Evolutionary conservation across 2,329 filamentous ascomycete species (phyloP).

Genomic region (Colletotrichum magnum): DNA sequence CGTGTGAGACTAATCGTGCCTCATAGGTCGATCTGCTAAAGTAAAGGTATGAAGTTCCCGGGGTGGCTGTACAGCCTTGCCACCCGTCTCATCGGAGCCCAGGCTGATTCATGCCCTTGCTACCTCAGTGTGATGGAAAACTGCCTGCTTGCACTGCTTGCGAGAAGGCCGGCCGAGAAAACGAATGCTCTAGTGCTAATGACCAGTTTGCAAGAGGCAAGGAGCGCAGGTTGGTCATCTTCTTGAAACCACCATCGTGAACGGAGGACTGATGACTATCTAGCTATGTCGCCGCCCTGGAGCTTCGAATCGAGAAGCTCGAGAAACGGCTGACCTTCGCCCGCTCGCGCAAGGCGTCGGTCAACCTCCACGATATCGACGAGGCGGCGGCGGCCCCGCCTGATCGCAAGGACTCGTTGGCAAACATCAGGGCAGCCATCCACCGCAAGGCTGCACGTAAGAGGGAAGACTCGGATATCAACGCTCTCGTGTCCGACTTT

Average conservation of each 20-base stretch:
- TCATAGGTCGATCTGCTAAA: constrained; percentile 83
- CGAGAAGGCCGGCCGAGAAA: constrained; percentile 88
- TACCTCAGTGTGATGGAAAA: constrained; percentile 86
- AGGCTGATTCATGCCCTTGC: constrained; percentile 26
- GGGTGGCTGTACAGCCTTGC: background rate
- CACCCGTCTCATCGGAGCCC: background rate
- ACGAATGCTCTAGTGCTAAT: constrained; percentile 92
- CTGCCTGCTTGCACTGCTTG: constrained; percentile 95
- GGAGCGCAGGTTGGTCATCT: constrained; percentile 78
- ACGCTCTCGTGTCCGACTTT: constrained; percentile 93
- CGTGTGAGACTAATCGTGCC: constrained; percentile 39
- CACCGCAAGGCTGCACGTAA: constrained; percentile 75
- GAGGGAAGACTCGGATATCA: constrained; percentile 87
- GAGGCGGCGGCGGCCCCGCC: constrained; percentile 47
- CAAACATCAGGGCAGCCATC: constrained; percentile 73
- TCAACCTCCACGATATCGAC: constrained; percentile 75
- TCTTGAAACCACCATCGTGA: background rate
- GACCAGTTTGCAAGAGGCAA: constrained; percentile 97
- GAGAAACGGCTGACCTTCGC: constrained; percentile 83
- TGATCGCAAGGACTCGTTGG: constrained; percentile 73
- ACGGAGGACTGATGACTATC: background rate
- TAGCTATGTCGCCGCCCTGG: constrained; percentile 94
- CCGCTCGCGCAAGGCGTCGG: constrained; percentile 78
- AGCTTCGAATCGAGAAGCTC: constrained; percentile 89
- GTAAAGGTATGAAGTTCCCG: constrained; percentile 75